Evolutionary conservation across 177 flowering plant genomes (phyloP), one percentile per base, ranked within the genome.

Genomic region (Vitis hybrid): DNA sequence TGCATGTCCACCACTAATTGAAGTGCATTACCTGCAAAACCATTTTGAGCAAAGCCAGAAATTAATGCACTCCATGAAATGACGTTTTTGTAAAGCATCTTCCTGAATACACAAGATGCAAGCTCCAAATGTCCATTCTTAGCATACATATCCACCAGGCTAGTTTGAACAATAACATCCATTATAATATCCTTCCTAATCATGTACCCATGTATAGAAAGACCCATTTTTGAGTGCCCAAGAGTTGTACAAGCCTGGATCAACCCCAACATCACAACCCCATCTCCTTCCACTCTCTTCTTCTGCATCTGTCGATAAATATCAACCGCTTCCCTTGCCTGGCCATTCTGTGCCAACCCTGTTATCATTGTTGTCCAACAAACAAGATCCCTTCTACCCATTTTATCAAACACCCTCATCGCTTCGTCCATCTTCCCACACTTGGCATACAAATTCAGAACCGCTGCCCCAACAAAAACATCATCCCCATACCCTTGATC

Each of bases 91-190:
- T 18, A 48, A 4, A 69, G 22, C 86, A 90, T 92, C 57, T 33
- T 77, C 50, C 74, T 55, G 59, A 92, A 90, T 2, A 90, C 76
- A 20, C 68, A 52, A 31, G 55, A 74, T 70, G 92, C 94, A 60
- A 77, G 67, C 53, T 76, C 82, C 74, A 88, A 71, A 48, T 70
- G 55, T 33, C 94, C 96, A 67, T 66, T 80, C 86, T 92, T 92
- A 7, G 86, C 89, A 65, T 90, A 92, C 96, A 92, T 90, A 71
- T 88, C 89, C 12, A 92, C 80, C 19, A 92, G 85, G 74, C 94
- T 82, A 12, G 93, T 92, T 65, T 86, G 79, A 64, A 80, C 69
- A n/a, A 82, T 72, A 68, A 84, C 82, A 67, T 86, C 86, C 84
- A 78, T 66, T 20, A 64, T 61, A 66, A 84, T 50, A 60, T 70